Evolutionary conservation across 345 rosid species (phyloP).

Genomic region (Erodium maritimum): DNA sequence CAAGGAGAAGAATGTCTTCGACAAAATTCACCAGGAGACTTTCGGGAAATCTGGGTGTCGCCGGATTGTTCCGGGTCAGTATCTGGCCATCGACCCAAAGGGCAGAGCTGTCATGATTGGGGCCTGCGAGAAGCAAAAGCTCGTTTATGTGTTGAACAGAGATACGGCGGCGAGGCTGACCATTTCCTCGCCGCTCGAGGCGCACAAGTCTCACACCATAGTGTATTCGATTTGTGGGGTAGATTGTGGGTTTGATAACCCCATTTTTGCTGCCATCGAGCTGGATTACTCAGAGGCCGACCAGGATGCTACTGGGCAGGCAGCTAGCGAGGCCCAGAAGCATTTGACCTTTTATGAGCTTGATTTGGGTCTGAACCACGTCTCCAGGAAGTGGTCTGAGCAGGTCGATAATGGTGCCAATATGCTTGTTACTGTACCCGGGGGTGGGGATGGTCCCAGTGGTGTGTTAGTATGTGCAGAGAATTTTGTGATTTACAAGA

Average conservation of each 20-base stretch:
- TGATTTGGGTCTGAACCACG: constrained; percentile 92
- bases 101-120: constrained; percentile 96
- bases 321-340: constrained; percentile 91
- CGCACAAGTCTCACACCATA: constrained; percentile 88
- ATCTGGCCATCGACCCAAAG: constrained; percentile 81
- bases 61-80: constrained; percentile 93
- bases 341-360: constrained; percentile 88
- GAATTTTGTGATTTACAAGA: constrained; percentile 93
- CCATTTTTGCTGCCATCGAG: constrained; percentile 84
- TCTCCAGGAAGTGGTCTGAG: constrained; percentile 93
- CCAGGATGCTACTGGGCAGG: constrained; percentile 80
- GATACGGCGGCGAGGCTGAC: constrained; percentile 94
- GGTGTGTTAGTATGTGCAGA: constrained; percentile 94
- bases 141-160: constrained; percentile 86
- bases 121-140: constrained; percentile 93
- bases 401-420: constrained; percentile 92
- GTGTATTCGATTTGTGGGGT: constrained; percentile 79
- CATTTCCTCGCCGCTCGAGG: constrained; percentile 93
- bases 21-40: constrained; percentile 88
- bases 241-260: constrained; percentile 94
- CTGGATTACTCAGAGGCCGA: constrained; percentile 95
- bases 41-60: constrained; percentile 94
- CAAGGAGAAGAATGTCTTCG: constrained; percentile 74
- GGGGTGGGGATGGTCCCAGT: constrained; percentile 93
- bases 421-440: constrained; percentile 96